These are phyloP conservation scores for Suaeda aralocaspica DNA, from an alignment of 148 eudicot species.

Conservation along the genomic window DNA sequence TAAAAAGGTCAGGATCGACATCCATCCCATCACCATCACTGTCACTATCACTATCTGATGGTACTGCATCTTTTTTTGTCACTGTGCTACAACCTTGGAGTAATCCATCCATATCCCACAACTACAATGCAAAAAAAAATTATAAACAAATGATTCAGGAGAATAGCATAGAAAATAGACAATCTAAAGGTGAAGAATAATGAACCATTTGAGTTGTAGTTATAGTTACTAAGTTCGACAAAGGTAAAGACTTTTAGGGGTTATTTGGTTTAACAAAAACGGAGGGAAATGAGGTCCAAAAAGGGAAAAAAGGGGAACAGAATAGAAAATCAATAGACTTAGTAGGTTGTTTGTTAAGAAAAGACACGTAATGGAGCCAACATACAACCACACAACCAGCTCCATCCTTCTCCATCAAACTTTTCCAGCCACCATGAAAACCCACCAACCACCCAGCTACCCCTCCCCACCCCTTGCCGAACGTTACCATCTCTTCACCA, in stretches of 20 bases:
- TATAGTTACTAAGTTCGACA: neutral
- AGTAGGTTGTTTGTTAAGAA: too few species aligned
- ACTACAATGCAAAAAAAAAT: slow-evolving; percentile 9
- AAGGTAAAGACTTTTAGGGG: neutral
- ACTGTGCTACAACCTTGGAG: slow-evolving; percentile 23
- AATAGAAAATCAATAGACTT: too few species aligned
- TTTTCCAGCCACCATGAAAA: too few species aligned
- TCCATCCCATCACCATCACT: slow-evolving; percentile 35
- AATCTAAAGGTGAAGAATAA: neutral
- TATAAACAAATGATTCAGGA: neutral
- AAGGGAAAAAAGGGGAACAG: too few species aligned
- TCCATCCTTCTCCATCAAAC: too few species aligned
- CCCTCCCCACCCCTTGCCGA: too few species aligned
- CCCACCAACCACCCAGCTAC: too few species aligned
- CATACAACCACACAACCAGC: too few species aligned
- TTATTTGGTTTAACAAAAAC: too few species aligned
- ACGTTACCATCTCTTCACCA: too few species aligned
- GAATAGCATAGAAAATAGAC: neutral
- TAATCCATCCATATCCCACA: slow-evolving; percentile 35
- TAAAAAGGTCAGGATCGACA: slow-evolving; percentile 23
- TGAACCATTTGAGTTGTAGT: neutral
- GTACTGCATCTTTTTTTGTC: slow-evolving; percentile 16
- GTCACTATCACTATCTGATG: slow-evolving; percentile 20
- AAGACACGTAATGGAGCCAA: too few species aligned
- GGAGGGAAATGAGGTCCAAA: too few species aligned